A percentile compares a stretch with the other conserved stretches of the same genome.
These are phyloP conservation scores for California macrophylla DNA, from an alignment of 441 rosid species.

Conservation along the genomic window DNA sequence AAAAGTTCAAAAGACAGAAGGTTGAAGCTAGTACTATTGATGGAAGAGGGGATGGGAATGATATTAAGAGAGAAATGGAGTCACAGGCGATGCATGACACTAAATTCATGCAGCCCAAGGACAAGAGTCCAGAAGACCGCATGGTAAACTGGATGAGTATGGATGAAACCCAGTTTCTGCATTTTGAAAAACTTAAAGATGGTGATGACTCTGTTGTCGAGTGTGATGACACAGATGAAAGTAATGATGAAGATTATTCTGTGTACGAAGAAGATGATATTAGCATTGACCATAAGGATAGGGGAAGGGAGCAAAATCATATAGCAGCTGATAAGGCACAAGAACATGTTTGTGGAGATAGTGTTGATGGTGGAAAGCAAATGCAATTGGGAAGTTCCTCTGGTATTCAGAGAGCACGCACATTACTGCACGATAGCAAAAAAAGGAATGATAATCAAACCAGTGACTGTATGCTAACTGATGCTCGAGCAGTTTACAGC, in stretches of 20 bases:
- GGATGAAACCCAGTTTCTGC: conserved; percentile 27
- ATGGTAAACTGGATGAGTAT: conserved; percentile 38
- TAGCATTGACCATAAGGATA: conserved; percentile 12
- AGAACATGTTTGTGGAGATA: conserved; percentile 16
- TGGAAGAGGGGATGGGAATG: conserved; percentile 20
- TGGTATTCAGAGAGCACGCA: conserved; percentile 7
- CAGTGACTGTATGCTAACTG: conserved; percentile 4
- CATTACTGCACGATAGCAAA: conserved; percentile 2
- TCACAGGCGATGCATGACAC: conserved; percentile 13
- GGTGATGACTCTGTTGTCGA: conserved; percentile 22
- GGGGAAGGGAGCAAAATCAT: conserved; percentile 12
- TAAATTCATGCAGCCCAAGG: background rate
- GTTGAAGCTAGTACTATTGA: conserved; percentile 5
- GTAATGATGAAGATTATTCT: conserved; percentile 25
- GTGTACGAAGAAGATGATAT: conserved; percentile 24
- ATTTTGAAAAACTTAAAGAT: conserved; percentile 23
- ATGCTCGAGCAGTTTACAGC: conserved; percentile 9
- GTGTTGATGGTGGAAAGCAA: conserved; percentile 8
- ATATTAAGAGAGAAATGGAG: conserved; percentile 15
- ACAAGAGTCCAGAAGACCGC: conserved; percentile 15
- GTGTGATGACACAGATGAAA: conserved; percentile 28
- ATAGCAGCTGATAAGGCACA: background rate
- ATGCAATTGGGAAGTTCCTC: conserved; percentile 14
- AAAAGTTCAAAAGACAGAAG: conserved; percentile 35
- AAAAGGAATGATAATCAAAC: conserved; percentile 9